Evolutionary conservation across 2,329 filamentous ascomycete species (phyloP).

Genomic region (Xylogone sp.): DNA sequence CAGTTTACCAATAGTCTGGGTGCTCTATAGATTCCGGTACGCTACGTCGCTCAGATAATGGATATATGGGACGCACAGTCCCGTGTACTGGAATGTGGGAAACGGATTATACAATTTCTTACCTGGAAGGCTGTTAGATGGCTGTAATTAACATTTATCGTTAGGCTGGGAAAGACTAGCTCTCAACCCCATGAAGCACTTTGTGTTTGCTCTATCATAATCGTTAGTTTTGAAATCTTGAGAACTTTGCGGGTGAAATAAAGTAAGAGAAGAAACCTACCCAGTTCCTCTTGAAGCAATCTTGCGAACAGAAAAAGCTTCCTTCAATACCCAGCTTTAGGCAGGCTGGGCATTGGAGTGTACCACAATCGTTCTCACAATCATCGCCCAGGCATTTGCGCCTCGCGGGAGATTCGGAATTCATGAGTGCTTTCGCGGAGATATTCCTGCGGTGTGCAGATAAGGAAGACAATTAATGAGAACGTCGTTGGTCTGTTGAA

Average conservation of each 20-base stretch:
- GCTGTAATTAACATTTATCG: slow-evolving; percentile 84
- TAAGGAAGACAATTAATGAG: too few relatives aligned
- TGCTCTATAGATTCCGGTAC: slow-evolving; percentile 77
- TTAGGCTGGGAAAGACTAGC: slow-evolving; percentile 70
- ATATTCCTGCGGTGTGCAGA: too few relatives aligned
- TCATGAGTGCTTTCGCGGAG: too few relatives aligned
- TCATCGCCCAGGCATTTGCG: slow-evolving; percentile 77
- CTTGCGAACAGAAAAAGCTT: slow-evolving; percentile 96
- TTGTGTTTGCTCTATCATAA: slow-evolving; percentile 72
- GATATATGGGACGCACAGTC: slow-evolving; percentile 83
- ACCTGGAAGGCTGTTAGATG: slow-evolving; percentile 81
- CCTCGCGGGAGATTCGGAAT: too few relatives aligned
- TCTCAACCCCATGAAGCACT: slow-evolving; percentile 74
- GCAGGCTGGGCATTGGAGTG: slow-evolving; percentile 91
- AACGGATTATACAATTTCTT: slow-evolving; percentile 98
- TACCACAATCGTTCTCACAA: slow-evolving; percentile 81
- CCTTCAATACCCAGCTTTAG: slow-evolving; percentile 83
- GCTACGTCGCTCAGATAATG: slow-evolving; percentile 66
- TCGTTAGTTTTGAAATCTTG: slow-evolving; percentile 10
- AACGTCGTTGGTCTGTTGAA: too few relatives aligned
- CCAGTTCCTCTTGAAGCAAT: slow-evolving; percentile 99
- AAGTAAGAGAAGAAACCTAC: slow-evolving; percentile 48
- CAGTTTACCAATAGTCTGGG: slow-evolving; percentile 85
- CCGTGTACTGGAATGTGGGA: slow-evolving; percentile 80
- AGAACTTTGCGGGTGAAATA: background rate